Evolutionary conservation across 805 yeast species (phyloP), one percentile per base, ranked within the genome.

Genomic region (Candida sakaeoensis): DNA sequence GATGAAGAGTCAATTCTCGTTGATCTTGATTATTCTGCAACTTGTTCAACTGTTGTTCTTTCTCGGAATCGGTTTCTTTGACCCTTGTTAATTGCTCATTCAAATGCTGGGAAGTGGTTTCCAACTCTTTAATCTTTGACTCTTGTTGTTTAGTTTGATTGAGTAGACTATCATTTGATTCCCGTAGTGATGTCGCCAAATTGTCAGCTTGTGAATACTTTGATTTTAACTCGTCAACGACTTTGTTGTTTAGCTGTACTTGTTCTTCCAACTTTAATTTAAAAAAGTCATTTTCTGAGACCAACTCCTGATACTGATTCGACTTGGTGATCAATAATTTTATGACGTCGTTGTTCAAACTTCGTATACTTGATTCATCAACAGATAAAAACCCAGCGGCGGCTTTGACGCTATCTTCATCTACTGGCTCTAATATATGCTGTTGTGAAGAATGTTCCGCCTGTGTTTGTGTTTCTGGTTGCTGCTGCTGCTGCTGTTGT

Each of bases 261-360:
- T 21, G 31, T 39, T 58, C 68, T 41, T 68, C 73, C 31, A 56
- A 57, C 43, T 65, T 65, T 14, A 68, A 50, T 44, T 60, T 59
- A 19, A 57, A 42, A 29, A 61, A 61, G 0, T 63, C 54, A n/a
- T 53, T 45, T 39, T 63, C 64, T 1, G 67, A 56, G 22, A 49
- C 47, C 3, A 63, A 38, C 5, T 61, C 63, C 32, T 60, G 59
- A 37, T 42, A 52, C 23, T 58, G 61, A 9, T 51, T 40, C 0
- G 69, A 53, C 30, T 60, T 58, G 12, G 48, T 49, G 2, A 53
- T 45, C 10, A 66, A 33, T 5, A 45, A 48, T 3, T 53, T 47
- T 1, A 65, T 12, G 3, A 60, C 22, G 12, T 38, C 31, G 17
- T 43, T 47, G 12, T 45, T 38, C 2, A 52, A 26, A 3, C 22